A percentile compares a stretch with the other conserved stretches of the same genome.
Evolutionary conservation across 225 moss, liverwort and hornwort species (phyloP).

Genomic region (Lunularia cruciata): DNA sequence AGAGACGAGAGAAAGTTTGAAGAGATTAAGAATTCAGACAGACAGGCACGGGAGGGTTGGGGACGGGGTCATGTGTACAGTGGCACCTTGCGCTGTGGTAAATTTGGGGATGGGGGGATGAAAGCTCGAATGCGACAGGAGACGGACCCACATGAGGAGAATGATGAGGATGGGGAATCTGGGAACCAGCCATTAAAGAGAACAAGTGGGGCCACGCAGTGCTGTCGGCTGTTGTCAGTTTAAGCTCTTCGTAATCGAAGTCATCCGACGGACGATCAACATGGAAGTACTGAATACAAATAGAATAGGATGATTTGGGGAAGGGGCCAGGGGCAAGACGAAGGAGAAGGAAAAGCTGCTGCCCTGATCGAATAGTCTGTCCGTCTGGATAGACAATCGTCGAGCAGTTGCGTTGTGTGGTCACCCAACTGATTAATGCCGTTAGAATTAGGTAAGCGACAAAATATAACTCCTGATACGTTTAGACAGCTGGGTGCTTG

Average conservation of each 20-base stretch:
- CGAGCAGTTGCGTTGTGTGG: constrained; percentile 16
- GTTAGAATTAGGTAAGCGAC: constrained; percentile 22
- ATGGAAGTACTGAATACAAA: not conserved
- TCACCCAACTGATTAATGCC: not conserved
- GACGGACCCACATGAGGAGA: constrained; percentile 14
- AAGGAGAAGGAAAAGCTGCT: not conserved
- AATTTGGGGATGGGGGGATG: too few species aligned
- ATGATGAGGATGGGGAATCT: constrained; percentile 29
- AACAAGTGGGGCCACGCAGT: constrained; percentile 17
- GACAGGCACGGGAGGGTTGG: too few species aligned
- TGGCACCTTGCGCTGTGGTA: too few species aligned
- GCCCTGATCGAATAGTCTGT: not conserved
- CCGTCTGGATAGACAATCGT: constrained; percentile 6
- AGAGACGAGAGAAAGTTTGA: too few species aligned
- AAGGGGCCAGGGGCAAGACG: not conserved
- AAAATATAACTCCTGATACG: constrained; percentile 6
- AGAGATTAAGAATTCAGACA: too few species aligned
- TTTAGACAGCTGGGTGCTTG: constrained; percentile 17
- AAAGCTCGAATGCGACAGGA: too few species aligned
- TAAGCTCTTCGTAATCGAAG: not conserved
- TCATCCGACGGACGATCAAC: not conserved
- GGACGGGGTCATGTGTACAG: too few species aligned
- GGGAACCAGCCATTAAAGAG: constrained; percentile 14
- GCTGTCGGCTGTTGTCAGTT: constrained; percentile 22
- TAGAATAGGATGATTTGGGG: not conserved